phyloP scores from a whole-genome alignment of 495 filamentous ascomycete genomes.

The Melanomma pulvis-pyrius region DNA sequence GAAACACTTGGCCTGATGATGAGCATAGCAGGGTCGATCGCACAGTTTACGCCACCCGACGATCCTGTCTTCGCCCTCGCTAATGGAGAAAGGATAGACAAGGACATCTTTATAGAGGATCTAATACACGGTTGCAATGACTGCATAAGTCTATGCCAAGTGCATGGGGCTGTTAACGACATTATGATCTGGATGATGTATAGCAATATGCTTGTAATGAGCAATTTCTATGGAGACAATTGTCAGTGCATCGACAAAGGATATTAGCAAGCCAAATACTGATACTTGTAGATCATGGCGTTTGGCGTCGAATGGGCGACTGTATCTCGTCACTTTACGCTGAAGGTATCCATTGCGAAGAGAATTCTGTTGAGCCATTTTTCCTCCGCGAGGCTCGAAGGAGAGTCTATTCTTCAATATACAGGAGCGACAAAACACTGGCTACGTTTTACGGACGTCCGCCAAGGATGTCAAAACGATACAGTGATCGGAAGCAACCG shows the following conservation, averaged over 20 bases:
- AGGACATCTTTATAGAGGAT: conserved; percentile 34
- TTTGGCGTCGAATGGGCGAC: conserved; percentile 32
- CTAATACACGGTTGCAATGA: conserved; percentile 33
- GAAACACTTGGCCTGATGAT: conserved; percentile 30
- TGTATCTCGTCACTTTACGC: conserved; percentile 22
- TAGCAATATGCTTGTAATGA: conserved; percentile 24
- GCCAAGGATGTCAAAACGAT: conserved; percentile 26
- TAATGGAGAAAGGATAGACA: conserved; percentile 19
- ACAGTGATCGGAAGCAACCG: conserved; percentile 25
- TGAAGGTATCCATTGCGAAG: conserved; percentile 34
- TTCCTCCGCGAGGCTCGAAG: conserved; percentile 31
- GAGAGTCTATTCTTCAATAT: conserved; percentile 21
- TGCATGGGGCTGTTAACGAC: conserved; percentile 33
- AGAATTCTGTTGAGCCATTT: conserved; percentile 25
- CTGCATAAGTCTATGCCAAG: conserved; percentile 32
- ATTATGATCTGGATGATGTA: conserved; percentile 35
- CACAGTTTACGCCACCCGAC: conserved; percentile 30
- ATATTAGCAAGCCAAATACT: not conserved
- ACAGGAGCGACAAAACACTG: conserved; percentile 32
- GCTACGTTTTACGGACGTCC: conserved; percentile 36
- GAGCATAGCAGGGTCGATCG: conserved; percentile 20
- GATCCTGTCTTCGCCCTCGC: conserved; percentile 27
- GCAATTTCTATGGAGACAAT: conserved; percentile 36
- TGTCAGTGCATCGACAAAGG: conserved; percentile 4
- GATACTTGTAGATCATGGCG: conserved; percentile 26